phyloP scores from a whole-genome alignment of 2,329 filamentous ascomycete species.

The Tolypocladium ophioglossoides region DNA sequence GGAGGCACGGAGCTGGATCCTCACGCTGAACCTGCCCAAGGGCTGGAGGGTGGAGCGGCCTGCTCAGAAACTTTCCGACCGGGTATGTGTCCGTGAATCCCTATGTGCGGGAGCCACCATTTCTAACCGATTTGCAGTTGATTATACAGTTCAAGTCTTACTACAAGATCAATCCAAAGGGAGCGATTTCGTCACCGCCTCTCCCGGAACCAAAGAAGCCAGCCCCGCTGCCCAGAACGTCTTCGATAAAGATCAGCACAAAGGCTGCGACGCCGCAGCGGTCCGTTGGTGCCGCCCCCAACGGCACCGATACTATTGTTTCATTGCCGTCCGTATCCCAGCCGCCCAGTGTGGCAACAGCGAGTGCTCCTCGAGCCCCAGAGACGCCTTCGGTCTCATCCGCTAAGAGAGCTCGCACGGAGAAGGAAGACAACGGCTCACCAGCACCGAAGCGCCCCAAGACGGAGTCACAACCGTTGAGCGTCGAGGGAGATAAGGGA shows the following conservation, averaged over 20 bases:
- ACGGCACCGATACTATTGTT: conserved; percentile 1
- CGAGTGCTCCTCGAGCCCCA: conserved; percentile 9
- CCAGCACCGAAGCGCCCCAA: conserved; percentile 29
- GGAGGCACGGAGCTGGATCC: conserved; percentile 29
- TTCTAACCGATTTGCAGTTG: conserved; percentile 18
- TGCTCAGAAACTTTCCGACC: conserved; percentile 22
- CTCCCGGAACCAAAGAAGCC: conserved; percentile 17
- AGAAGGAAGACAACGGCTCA: conserved; percentile 22
- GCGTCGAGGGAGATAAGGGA: conserved; percentile 8
- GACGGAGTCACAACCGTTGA: conserved; percentile 15
- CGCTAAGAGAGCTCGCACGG: conserved; percentile 25
- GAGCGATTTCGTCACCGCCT: conserved; percentile 13
- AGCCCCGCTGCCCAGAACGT: conserved; percentile 16
- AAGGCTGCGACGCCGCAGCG: conserved; percentile 15
- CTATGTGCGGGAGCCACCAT: not conserved
- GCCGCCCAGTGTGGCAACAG: conserved; percentile 5
- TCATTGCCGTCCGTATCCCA: conserved; percentile 1
- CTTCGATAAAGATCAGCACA: conserved; percentile 29
- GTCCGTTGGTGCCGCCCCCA: not conserved
- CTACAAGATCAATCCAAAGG: conserved; percentile 24
- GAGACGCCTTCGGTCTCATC: conserved; percentile 11
- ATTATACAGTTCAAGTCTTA: conserved; percentile 27
- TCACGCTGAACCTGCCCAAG: conserved; percentile 30
- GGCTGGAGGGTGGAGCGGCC: conserved; percentile 28
- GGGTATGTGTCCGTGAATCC: conserved; percentile 15